Evolutionary conservation across 179 eudicot species (phyloP), one percentile per base, ranked within the genome.

Genomic region (Gypsophila paniculata): DNA sequence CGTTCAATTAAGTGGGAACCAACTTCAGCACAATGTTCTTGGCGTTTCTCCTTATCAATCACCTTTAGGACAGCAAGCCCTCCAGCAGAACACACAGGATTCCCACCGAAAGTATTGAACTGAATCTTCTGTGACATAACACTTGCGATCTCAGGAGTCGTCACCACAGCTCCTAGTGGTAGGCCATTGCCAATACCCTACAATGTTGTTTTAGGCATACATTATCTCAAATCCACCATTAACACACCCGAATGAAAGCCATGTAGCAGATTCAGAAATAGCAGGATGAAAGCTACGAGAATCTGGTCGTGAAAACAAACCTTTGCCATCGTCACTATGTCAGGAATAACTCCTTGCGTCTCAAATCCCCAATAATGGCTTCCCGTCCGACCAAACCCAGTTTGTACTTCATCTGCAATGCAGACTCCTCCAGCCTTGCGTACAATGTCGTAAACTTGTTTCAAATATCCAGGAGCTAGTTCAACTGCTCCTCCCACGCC

Each of bases 401-500:
- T 91, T 84, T 94, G 99, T 22, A 94, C 99, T 82, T 94, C 97
- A 78, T 94, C 97, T 55, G 99, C 99, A 65, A 94, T 91, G 76
- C 99, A 94, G 46, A 94, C 96, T 46, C 99, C 99, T 73, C 99
- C 97, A 84, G 99, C 96, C 74, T 86, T 89, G 64, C 78, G 97
- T 48, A 94, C 92, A 71, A 85, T 87, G 54, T 91, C 97, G 69
- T 94, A 94, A 32, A 88, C 99, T 79, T 72, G 58, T 76, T 83
- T 88, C 79, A 94, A 72, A 78, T 91, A 94, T 63, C 99, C 99
- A 22, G 97, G 95, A 26, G 97, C 94, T 72, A 94, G 85, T 79
- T 91, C 99, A 82, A 94, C 99, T 62, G 99, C 91, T 82, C 99
- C 99, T 55, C 99, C 99, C 81, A 87, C 99, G 58, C 99, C 99